Evolutionary conservation across 768 basidiomycete species (phyloP).

Genomic region (Phaeotremella fagi): DNA sequence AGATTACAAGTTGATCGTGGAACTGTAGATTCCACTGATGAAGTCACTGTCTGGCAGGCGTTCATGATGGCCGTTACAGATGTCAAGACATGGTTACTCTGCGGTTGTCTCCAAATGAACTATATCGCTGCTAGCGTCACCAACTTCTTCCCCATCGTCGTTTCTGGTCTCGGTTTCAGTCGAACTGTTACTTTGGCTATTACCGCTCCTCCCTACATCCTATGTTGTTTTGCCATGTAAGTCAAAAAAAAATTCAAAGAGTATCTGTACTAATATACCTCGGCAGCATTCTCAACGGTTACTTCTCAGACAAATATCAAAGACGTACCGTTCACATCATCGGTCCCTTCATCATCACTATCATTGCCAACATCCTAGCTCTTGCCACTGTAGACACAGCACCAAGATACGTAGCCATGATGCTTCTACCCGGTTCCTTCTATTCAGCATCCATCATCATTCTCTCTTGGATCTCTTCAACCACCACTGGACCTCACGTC

Average conservation of each 20-base stretch:
- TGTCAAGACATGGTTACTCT: constrained; percentile 37
- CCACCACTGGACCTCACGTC: constrained; percentile 36
- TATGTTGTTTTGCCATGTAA: constrained; percentile 39
- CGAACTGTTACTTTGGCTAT: constrained; percentile 37
- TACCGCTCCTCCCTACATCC: constrained; percentile 44
- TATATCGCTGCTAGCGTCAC: constrained; percentile 41
- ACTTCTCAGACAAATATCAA: constrained; percentile 32
- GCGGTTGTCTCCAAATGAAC: constrained; percentile 10
- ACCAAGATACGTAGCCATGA: constrained; percentile 45
- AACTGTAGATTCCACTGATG: constrained; percentile 32
- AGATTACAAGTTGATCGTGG: constrained; percentile 37
- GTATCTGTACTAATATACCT: too few relatives aligned
- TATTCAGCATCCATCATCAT: constrained; percentile 40
- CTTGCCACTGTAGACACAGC: constrained; percentile 34
- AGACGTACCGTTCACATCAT: constrained; percentile 31
- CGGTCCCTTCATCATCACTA: constrained; percentile 30
- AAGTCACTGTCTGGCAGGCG: constrained; percentile 20
- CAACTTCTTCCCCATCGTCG: constrained; percentile 44
- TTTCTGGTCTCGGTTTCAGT: constrained; percentile 30
- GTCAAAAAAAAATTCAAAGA: too few relatives aligned
- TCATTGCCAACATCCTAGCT: constrained; percentile 43
- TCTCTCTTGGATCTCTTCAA: constrained; percentile 41
- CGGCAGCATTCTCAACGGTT: constrained; percentile 40
- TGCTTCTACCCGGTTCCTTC: constrained; percentile 37
- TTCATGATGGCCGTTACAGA: constrained; percentile 38